Conservation (phyloP, 805 yeast genomes). For the Metschnikowia rubicola region DNA sequence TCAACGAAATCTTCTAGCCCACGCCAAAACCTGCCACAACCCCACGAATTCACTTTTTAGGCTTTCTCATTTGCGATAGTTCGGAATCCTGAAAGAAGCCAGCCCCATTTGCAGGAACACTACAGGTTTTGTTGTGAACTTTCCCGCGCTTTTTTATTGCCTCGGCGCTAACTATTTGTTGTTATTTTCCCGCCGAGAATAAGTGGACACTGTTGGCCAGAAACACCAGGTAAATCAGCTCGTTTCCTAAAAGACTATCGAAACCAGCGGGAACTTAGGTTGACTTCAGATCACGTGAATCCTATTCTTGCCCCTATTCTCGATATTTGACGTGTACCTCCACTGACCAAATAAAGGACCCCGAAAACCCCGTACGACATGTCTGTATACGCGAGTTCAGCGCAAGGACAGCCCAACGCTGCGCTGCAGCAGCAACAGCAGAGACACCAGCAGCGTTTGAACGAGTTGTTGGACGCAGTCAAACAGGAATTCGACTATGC, state of each 20-base stretch:
- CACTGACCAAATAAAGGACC: not conserved
- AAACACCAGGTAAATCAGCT: no score
- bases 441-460: constrained; percentile 47
- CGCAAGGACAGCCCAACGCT: constrained; percentile 21
- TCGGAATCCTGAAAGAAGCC: no score
- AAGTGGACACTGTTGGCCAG: no score
- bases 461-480: constrained; percentile 86
- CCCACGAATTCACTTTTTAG: not conserved
- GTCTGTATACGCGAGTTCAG: constrained; percentile 21
- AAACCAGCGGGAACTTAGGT: no score
- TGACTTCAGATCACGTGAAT: no score
- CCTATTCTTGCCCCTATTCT: no score
- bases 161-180: not conserved
- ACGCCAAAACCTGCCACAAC: not conserved
- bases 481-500: constrained; percentile 87
- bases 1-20: not conserved
- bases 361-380: not conserved
- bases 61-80: no score
- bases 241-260: no score
- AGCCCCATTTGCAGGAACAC: no score
- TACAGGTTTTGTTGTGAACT: no score
- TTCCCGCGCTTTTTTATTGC: not conserved
- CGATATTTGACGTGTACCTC: not conserved
- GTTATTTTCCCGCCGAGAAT: not conserved
- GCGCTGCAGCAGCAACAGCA: constrained; percentile 29